Conservation (phyloP, 1,284 basidiomycete species). For the Cryptococcus amylolentus region DNA sequence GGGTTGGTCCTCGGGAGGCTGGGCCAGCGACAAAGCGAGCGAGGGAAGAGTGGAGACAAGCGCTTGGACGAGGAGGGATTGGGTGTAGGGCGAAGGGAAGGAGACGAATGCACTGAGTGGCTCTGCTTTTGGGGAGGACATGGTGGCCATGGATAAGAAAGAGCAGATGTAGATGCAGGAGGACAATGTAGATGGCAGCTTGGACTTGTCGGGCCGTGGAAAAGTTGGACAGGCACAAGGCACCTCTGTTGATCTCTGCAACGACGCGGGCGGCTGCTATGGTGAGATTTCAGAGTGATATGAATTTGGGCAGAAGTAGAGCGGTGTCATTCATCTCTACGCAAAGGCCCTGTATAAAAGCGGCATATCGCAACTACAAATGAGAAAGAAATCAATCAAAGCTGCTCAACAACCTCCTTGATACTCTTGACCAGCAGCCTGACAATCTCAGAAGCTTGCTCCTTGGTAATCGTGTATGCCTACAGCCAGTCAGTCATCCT, state of each 20-base stretch:
- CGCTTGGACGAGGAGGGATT: slow-evolving; percentile 64
- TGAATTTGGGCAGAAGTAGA: too few relatives aligned
- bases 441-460: slow-evolving; percentile 24
- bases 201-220: too few relatives aligned
- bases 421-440: slow-evolving; percentile 51
- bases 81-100: slow-evolving; percentile 77
- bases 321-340: too few relatives aligned
- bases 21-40: slow-evolving; percentile 34
- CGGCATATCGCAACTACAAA: too few relatives aligned
- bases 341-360: too few relatives aligned
- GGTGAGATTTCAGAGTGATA: too few relatives aligned
- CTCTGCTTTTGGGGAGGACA: not conserved
- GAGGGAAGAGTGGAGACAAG: slow-evolving; percentile 49
- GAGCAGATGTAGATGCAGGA: too few relatives aligned
- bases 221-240: too few relatives aligned
- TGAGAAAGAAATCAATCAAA: not conserved
- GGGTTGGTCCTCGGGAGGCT: slow-evolving; percentile 27
- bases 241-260: too few relatives aligned
- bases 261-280: too few relatives aligned
- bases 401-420: slow-evolving; percentile 5
- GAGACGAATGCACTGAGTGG: slow-evolving; percentile 57
- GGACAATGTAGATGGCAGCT: too few relatives aligned
- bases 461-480: slow-evolving; percentile 26
- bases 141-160: not conserved
- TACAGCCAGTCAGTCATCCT: not conserved